phyloP scores from a whole-genome alignment of 371 early-diverging fungal genomes.

The Blakeslea trispora region DNA sequence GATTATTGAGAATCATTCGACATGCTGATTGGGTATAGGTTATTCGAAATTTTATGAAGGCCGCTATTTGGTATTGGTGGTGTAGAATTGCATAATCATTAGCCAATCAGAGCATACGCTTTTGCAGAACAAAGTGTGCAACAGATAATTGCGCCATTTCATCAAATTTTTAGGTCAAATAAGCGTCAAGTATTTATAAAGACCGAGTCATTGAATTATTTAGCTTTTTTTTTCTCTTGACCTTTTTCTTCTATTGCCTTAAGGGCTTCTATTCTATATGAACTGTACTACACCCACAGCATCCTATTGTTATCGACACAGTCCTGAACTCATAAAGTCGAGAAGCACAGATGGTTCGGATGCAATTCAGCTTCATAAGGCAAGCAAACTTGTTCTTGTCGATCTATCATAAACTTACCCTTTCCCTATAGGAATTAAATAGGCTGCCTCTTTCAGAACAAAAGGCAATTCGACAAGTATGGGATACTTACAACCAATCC shows the following conservation, averaged over 20 bases:
- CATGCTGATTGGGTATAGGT: too few relatives aligned
- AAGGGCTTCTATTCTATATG: slow-evolving; percentile 6
- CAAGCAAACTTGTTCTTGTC: neutral
- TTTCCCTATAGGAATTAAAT: slow-evolving; percentile 12
- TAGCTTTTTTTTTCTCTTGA: slow-evolving; percentile 1
- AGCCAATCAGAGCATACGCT: slow-evolving; percentile 8
- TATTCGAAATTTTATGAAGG: too few relatives aligned
- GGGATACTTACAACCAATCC: slow-evolving; percentile 54
- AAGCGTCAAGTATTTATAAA: slow-evolving; percentile 5
- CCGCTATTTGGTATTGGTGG: too few relatives aligned
- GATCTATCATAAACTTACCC: neutral
- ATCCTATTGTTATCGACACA: slow-evolving; percentile 27
- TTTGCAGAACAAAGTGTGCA: too few relatives aligned
- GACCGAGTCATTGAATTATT: slow-evolving; percentile 6
- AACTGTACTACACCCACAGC: slow-evolving; percentile 16
- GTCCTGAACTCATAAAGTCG: slow-evolving; percentile 22
- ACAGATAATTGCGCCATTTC: slow-evolving; percentile 21
- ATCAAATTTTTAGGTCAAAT: slow-evolving; percentile 7
- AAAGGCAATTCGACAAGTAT: slow-evolving; percentile 46
- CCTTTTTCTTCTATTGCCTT: neutral
- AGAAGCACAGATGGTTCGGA: slow-evolving; percentile 20
- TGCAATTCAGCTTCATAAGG: slow-evolving; percentile 17
- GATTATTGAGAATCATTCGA: too few relatives aligned
- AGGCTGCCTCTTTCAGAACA: slow-evolving; percentile 40
- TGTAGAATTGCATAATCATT: slow-evolving; percentile 12